Evolutionary conservation across 495 filamentous ascomycete genomes (phyloP), one percentile per base, ranked within the genome.

Genomic region (Staphylotrichum longicolle): DNA sequence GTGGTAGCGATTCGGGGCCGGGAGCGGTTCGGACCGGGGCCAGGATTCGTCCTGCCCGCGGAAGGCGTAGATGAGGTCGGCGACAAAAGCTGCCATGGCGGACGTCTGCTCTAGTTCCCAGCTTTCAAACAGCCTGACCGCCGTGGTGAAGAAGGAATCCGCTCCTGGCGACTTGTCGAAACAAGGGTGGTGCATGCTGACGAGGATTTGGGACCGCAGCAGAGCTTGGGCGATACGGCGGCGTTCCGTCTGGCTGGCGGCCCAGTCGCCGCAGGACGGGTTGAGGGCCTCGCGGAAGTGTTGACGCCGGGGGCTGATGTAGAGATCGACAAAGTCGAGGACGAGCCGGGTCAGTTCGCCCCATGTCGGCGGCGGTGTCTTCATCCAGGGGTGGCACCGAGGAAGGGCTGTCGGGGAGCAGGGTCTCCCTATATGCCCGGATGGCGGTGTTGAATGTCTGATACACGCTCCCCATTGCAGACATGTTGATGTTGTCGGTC

Each of bases 91-190:
- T 30, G 11, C 30, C 3, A 56, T 34, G 32, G 27, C 41, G 54
- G 54, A 56, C 5, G 35, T 20, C 41, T 56, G 54, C 11, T 56
- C 54, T 7, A 56, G 54, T 12, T 56, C 54, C 54, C 41, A 56
- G 30, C 54, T 35, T n/a, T 45, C 14, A 56, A 56, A 56, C 10
- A 56, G 54, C 15, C 14, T 12, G 40, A 56, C 3, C 27, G 12
- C 15, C 3, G 10, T 20, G 30, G 41, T 20, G 30, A 56, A 46
- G 32, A 45, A 56, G 6, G 9, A 4, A 46, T 45, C 41, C 15
- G 30, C 30, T 4, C 30, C 4, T 9, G 40, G n/a, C 27, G 20
- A 20, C 1, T 14, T 2, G 53, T 27, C 7, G 53, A 42, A 45
- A 7, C 3, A 3, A 7, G 40, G 40, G 54, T 45, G 40, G 32